Percentiles rank a stretch among this genome's conserved stretches.
These are phyloP conservation scores for Corinectria fuckeliana DNA, from an alignment of 2,329 filamentous ascomycete species.

Conservation along the genomic window DNA sequence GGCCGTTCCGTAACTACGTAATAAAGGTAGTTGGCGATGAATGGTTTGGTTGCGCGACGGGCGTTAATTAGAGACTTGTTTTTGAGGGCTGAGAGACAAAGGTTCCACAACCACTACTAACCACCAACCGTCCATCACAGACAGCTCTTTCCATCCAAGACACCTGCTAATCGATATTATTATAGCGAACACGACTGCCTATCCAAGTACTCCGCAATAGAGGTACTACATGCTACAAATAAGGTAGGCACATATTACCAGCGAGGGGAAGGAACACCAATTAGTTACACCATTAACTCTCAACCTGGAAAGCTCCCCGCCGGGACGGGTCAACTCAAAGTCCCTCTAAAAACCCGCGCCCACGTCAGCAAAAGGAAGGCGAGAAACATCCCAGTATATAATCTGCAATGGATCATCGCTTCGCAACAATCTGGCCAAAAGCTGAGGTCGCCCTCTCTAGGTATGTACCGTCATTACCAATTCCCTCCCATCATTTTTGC, in stretches of 20 bases:
- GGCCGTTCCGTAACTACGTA: slow-evolving; percentile 1
- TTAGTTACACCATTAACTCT: too few species aligned
- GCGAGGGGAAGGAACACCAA: too few species aligned
- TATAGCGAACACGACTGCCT: too few species aligned
- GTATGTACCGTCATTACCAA: background rate
- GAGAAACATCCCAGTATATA: slow-evolving; percentile 1
- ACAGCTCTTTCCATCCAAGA: background rate
- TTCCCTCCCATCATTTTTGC: background rate
- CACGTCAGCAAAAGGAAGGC: slow-evolving; percentile 1
- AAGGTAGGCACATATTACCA: too few species aligned
- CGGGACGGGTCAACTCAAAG: slow-evolving; percentile 2
- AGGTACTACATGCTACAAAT: too few species aligned
- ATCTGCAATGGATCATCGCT: slow-evolving; percentile 14
- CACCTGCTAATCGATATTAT: background rate
- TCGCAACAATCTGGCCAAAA: slow-evolving; percentile 2
- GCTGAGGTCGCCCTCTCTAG: background rate
- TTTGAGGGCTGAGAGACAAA: background rate
- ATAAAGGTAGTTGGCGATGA: background rate
- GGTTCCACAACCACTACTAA: background rate
- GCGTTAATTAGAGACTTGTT: background rate
- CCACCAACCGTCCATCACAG: background rate
- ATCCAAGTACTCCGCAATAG: too few species aligned
- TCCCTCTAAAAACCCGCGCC: too few species aligned
- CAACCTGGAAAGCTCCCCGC: too few species aligned
- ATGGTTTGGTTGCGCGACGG: slow-evolving; percentile 1